These are phyloP conservation scores for Cantharellus anzutake DNA, from an alignment of 768 basidiomycete species.

Conservation along the genomic window DNA sequence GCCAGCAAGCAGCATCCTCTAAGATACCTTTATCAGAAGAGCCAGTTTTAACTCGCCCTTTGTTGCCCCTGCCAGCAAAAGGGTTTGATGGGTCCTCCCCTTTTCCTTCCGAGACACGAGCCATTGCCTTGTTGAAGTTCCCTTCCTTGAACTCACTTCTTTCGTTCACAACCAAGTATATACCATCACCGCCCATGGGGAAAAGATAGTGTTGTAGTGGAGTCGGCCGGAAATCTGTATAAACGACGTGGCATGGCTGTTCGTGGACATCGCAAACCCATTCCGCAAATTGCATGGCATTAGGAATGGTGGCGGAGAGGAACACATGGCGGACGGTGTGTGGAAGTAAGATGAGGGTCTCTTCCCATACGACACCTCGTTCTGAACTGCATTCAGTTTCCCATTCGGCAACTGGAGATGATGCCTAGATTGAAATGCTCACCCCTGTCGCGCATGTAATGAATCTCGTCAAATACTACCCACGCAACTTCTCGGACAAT, in stretches of 20 bases:
- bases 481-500: constrained; percentile 99
- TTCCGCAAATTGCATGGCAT: constrained; percentile 98
- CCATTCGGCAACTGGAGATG: too few relatives aligned
- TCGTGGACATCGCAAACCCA: constrained; percentile 97
- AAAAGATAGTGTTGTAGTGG: constrained; percentile 97
- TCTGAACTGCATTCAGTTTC: constrained; percentile 23
- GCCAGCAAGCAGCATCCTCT: background rate
- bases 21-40: constrained; percentile 26
- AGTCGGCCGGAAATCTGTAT: constrained; percentile 97
- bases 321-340: constrained; percentile 96
- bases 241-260: constrained; percentile 97
- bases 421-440: background rate
- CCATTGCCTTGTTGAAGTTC: constrained; percentile 97
- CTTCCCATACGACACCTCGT: constrained; percentile 98
- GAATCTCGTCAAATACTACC: constrained; percentile 99
- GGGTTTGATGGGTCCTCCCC: constrained; percentile 91
- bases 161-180: constrained; percentile 97
- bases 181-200: constrained; percentile 90
- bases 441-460: constrained; percentile 96
- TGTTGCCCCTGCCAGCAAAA: constrained; percentile 63
- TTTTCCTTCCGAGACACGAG: constrained; percentile 59
- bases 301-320: constrained; percentile 96
- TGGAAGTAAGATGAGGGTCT: constrained; percentile 92
- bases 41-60: constrained; percentile 90
- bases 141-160: constrained; percentile 94